Conservation (phyloP, 2,329 filamentous ascomycete species). For the Microcyclosporella mali region DNA sequence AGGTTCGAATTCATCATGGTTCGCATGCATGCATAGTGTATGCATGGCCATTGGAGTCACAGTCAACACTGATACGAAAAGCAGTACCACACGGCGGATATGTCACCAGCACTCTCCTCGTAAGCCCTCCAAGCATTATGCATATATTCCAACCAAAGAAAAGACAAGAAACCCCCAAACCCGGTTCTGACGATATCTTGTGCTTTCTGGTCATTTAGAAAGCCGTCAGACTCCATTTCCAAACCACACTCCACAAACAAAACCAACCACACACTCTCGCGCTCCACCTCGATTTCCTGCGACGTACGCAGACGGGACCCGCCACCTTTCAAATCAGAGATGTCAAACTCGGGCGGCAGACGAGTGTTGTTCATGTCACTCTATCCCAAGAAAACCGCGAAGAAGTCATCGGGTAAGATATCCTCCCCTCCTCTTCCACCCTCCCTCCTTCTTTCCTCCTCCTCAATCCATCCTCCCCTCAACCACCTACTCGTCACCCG, state of each 20-base stretch:
- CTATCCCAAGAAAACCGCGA: conserved; percentile 49
- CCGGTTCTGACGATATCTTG: too few species aligned
- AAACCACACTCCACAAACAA: conserved; percentile 50
- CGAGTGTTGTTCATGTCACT: conserved; percentile 57
- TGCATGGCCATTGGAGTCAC: neutral
- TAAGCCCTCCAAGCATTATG: too few species aligned
- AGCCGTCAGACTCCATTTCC: conserved; percentile 55
- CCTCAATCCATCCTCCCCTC: conserved; percentile 8
- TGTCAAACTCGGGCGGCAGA: conserved; percentile 58
- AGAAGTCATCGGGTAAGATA: conserved; percentile 50
- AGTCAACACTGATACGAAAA: neutral
- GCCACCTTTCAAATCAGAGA: conserved; percentile 55
- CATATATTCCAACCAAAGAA: too few species aligned
- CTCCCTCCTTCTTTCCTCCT: too few species aligned
- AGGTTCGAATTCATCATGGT: conserved; percentile 36
- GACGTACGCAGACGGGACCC: conserved; percentile 54
- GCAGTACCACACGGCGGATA: conserved; percentile 67
- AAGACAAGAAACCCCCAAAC: neutral
- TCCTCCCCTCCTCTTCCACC: conserved; percentile 4
- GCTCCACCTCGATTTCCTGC: conserved; percentile 60
- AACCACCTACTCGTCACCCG: conserved; percentile 7
- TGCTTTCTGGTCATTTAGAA: conserved; percentile 43
- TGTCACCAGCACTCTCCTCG: conserved; percentile 53
- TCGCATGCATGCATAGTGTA: neutral
- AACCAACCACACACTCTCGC: conserved; percentile 59